Conservation (phyloP, 306 rosid genomes). For the Vachellia collinsii region DNA sequence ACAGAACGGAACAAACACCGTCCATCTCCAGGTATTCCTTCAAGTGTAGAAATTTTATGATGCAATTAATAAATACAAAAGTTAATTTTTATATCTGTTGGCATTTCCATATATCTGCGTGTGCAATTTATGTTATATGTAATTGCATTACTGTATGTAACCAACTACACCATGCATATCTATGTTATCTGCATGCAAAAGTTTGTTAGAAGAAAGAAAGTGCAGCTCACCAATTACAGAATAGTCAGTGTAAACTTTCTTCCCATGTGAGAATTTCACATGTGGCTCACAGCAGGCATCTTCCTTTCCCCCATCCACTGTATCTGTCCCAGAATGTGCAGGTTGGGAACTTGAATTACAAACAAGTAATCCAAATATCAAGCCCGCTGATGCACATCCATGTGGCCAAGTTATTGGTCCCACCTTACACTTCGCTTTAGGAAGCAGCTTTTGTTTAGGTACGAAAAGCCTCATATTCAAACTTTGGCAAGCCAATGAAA, state of each 20-base stretch:
- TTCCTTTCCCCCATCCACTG: conserved; percentile 43
- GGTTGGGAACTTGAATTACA: conserved; percentile 68
- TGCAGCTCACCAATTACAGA: conserved; percentile 77
- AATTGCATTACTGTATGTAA: not conserved
- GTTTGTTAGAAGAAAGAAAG: conserved; percentile 9
- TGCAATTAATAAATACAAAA: not conserved
- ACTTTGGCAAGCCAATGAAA: conserved; percentile 61
- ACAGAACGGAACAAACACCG: conserved; percentile 93
- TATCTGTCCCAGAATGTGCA: conserved; percentile 57
- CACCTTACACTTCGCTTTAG: conserved; percentile 56
- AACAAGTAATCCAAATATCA: conserved; percentile 66
- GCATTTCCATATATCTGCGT: not conserved
- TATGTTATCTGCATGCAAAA: not conserved
- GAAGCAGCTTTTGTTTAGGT: conserved; percentile 55
- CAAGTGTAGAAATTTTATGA: conserved; percentile 37
- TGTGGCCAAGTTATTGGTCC: conserved; percentile 59
- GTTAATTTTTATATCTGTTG: not conserved
- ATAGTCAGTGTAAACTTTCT: conserved; percentile 78
- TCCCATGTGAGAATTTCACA: conserved; percentile 66
- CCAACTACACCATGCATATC: conserved; percentile 2
- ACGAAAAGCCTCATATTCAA: conserved; percentile 59
- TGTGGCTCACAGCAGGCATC: conserved; percentile 44
- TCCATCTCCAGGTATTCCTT: conserved; percentile 99
- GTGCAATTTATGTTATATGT: not conserved
- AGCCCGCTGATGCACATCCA: conserved; percentile 66